These are phyloP conservation scores for Fusarium newnesense DNA, from an alignment of 2,329 filamentous ascomycete species.

Conservation along the genomic window DNA sequence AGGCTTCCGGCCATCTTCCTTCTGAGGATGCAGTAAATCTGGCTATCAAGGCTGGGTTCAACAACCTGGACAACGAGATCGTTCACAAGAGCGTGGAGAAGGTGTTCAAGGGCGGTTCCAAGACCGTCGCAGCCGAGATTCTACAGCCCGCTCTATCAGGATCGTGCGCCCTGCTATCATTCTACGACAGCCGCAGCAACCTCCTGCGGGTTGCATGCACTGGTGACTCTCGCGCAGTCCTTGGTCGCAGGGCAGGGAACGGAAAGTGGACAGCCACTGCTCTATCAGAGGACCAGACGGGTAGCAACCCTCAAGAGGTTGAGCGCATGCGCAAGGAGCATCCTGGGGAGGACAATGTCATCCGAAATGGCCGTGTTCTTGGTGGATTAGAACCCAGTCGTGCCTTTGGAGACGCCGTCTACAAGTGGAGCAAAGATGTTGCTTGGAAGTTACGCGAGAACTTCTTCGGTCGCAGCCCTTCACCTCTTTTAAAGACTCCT, in stretches of 20 bases:
- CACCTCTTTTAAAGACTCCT: constrained; percentile 83
- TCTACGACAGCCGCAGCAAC: constrained; percentile 91
- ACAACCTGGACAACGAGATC: constrained; percentile 91
- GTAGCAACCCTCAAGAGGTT: constrained; percentile 85
- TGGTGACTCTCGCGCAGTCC: constrained; percentile 93
- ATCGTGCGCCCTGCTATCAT: constrained; percentile 95
- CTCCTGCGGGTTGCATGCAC: constrained; percentile 94
- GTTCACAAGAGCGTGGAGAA: constrained; percentile 92
- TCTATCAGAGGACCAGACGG: constrained; percentile 93
- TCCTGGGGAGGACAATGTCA: constrained; percentile 87
- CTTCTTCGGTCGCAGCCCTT: constrained; percentile 88
- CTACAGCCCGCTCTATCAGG: constrained; percentile 93
- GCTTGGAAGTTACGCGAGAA: constrained; percentile 83
- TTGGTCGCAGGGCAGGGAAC: constrained; percentile 79
- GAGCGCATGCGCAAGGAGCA: constrained; percentile 86
- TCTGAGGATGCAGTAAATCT: constrained; percentile 83
- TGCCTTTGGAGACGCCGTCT: constrained; percentile 95
- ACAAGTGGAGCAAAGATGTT: constrained; percentile 93
- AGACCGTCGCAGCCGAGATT: constrained; percentile 89
- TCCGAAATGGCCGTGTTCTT: constrained; percentile 88
- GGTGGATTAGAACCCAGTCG: constrained; percentile 92
- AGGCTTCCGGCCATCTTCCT: constrained; percentile 71
- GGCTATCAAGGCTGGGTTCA: constrained; percentile 93
- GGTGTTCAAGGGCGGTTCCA: constrained; percentile 88
- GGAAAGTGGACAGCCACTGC: constrained; percentile 95